Percentiles rank a stretch among this genome's conserved stretches.
Evolutionary conservation across 73 alveolate species (phyloP).

Genomic region (Paramecium primaurelia): DNA sequence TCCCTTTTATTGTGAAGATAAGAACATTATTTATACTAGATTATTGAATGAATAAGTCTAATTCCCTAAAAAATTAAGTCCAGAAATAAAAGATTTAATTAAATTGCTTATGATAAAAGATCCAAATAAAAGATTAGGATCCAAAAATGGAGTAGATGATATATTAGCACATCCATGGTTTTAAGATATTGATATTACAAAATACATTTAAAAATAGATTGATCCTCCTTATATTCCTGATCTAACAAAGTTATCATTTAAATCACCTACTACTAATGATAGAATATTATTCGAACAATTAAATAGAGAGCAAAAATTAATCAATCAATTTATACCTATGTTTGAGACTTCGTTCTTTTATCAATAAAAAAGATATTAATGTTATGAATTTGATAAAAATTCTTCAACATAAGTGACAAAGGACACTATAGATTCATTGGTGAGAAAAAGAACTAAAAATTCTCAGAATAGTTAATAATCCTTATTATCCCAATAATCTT

Average conservation of each 20-base stretch:
- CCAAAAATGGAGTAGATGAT: slow-evolving; percentile 50
- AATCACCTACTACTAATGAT: not conserved
- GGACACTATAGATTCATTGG: slow-evolving; percentile 19
- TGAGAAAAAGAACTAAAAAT: not conserved
- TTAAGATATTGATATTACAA: not conserved
- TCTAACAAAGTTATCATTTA: not conserved
- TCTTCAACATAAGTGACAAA: slow-evolving; percentile 17
- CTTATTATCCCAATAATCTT: not conserved
- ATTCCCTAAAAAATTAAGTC: slow-evolving; percentile 35
- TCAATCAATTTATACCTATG: not conserved
- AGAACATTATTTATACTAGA: slow-evolving; percentile 23
- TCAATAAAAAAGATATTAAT: not conserved
- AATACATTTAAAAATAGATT: not conserved
- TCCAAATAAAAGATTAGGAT: slow-evolving; percentile 60
- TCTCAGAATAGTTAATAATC: slow-evolving; percentile 3
- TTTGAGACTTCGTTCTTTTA: not conserved
- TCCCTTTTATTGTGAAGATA: slow-evolving; percentile 70
- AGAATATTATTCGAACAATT: slow-evolving; percentile 7
- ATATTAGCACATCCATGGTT: slow-evolving; percentile 58
- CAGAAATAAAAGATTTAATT: slow-evolving; percentile 45
- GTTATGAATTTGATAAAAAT: not conserved
- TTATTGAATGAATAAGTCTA: slow-evolving; percentile 6
- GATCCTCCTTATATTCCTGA: slow-evolving; percentile 58
- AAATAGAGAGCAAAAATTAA: not conserved
- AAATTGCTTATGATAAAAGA: slow-evolving; percentile 26